These are phyloP conservation scores for Hypseocharis bilobata DNA, from an alignment of 441 rosid genomes.

Conservation along the genomic window DNA sequence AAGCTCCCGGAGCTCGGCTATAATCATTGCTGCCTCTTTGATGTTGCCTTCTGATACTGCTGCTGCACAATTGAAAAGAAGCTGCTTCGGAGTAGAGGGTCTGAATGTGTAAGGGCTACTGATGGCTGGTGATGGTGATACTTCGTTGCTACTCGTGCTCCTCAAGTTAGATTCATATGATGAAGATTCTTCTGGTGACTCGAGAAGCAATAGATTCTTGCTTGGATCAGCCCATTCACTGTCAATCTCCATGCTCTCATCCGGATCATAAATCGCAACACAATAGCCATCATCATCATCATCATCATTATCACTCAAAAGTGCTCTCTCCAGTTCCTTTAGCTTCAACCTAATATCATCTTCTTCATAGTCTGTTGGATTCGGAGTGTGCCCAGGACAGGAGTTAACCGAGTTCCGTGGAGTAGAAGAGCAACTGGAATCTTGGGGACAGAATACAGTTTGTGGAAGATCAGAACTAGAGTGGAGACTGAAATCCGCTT, in stretches of 20 bases:
- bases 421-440: neutral
- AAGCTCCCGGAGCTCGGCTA: conserved; percentile 59
- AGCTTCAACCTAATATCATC: conserved; percentile 1
- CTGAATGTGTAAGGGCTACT: neutral
- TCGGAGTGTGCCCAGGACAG: neutral
- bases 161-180: neutral
- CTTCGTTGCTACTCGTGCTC: too few relatives aligned
- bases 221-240: neutral
- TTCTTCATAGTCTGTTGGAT: neutral
- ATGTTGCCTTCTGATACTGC: conserved; percentile 56
- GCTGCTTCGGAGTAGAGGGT: conserved; percentile 43
- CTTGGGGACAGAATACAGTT: neutral
- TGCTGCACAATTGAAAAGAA: conserved; percentile 71
- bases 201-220: neutral
- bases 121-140: neutral
- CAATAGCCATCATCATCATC: neutral
- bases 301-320: neutral
- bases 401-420: neutral
- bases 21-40: conserved; percentile 51
- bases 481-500: too few relatives aligned
- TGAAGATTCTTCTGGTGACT: neutral
- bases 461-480: too few relatives aligned
- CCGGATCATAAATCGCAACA: neutral
- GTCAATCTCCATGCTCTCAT: neutral
- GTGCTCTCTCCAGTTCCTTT: conserved; percentile 1